Base-by-base conservation (phyloP, 2,329 filamentous ascomycete genomes). In the Pyrenophora seminiperda region DNA sequence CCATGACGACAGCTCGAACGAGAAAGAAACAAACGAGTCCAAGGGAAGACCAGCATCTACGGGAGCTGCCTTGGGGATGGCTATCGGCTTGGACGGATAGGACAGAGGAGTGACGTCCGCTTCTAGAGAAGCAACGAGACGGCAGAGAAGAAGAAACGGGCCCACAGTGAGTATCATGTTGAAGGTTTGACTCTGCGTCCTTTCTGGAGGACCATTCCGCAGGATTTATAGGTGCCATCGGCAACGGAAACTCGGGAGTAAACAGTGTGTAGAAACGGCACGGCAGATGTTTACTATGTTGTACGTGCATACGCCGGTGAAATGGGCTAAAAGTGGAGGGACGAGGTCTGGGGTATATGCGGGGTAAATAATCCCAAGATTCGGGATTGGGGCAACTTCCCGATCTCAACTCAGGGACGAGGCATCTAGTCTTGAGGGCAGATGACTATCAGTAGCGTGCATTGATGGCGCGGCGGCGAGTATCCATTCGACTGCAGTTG, bases 1-100 rank as follows among this genome's bases (percentile, higher is more conserved):
- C 47, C 41, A 49, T 49, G 47, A 44, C 7, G 47, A 49, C 7
- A 49, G 20, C 19, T 49, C 47, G 11, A 49, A 44, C 2, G 47
- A 49, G 2, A 39, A 49, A 2, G 47, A 49, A 2, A 45, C 27
- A 20, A 49, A 49, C 15, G 47, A 45, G 18, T 49, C 41, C 13
- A 49, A 31, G 6, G 47, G 47, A 30, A 49, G 11, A n/a, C 47
- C 47, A 7, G 40, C 47, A 37, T 38, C 19, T 4, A 19, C 11
- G 6, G 47, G 34, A 10, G 33, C 41, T 14, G 47, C 22, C 10
- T 44, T 29, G 7, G 29, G 15, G 10, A 49, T 11, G 7, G 20
- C 13, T 10, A 49, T 49, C 1, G 47, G 24, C n/a, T 49, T 49
- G 2, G 24, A 3, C 2, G 11, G 38, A 3, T 33, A 29, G 9